Base-by-base conservation (phyloP, 140 eudicot species). In the Stevia rebaudiana region DNA sequence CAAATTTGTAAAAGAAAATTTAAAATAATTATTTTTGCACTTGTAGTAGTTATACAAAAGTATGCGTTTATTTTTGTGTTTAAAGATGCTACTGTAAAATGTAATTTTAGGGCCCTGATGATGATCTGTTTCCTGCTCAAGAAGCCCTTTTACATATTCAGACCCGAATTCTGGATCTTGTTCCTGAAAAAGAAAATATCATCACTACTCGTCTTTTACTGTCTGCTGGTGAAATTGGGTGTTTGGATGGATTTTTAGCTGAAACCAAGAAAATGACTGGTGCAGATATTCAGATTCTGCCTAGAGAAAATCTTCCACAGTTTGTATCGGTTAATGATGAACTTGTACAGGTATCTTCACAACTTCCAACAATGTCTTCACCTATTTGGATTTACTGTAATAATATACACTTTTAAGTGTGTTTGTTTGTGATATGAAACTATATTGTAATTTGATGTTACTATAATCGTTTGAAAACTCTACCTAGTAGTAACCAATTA, bases 141-240 rank as follows among this genome's bases (percentile, higher is more conserved):
- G 98, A 92, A 78, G 98, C 98, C 18, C 82, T 92, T 72, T 74
- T 92, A 76, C 98, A 92, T 72, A 88, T 92, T 68, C 98, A 88
- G 78, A 88, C 92, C 55, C 90, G 94, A 64, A 92, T 88, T 57
- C 80, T 85, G 22, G 98, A 92, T 81, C 78, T 92, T 65, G 70
- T 85, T 68, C 88, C 95, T 6, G 96, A 88, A 60, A 88, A 88
- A 79, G 95, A 85, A 57, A 92, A 83, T 63, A 67, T 92, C 23
- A 68, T 92, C 23, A 92, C 98, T 17, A 92, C 98, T 49, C 81
- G 98, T 43, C 77, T 92, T 74, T 74, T 92, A 43, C 78, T 92
- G 37, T 81, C 95, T 25, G 70, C 95, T 30, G 78, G 80, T 68
- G 96, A 92, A 78, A 71, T 78, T 61, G 96, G 94, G 77, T 83